These are phyloP conservation scores for Tricharina praecox DNA, from an alignment of 495 filamentous ascomycete genomes.

Conservation along the genomic window DNA sequence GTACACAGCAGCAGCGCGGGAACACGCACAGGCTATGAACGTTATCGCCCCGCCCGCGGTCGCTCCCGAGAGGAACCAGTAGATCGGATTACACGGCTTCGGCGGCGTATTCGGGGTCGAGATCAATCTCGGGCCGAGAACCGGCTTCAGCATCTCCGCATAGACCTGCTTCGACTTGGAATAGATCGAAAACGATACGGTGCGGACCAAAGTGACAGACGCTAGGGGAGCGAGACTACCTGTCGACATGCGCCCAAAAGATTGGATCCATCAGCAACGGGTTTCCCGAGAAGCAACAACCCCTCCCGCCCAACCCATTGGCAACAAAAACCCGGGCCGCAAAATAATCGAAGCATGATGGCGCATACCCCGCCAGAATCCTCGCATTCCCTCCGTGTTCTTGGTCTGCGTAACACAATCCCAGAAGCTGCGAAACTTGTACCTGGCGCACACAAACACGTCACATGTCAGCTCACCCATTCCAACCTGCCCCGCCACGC, in stretches of 20 bases:
- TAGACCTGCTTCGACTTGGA: slow-evolving; percentile 65
- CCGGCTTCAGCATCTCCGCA: slow-evolving; percentile 29
- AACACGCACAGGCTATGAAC: slow-evolving; percentile 61
- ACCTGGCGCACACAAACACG: slow-evolving; percentile 32
- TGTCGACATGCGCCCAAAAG: slow-evolving; percentile 19
- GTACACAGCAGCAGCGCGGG: not conserved
- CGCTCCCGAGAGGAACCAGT: slow-evolving; percentile 44
- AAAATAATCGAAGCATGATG: slow-evolving; percentile 6
- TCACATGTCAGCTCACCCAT: too few species aligned
- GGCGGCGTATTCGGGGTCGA: slow-evolving; percentile 16
- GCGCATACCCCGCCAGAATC: slow-evolving; percentile 58
- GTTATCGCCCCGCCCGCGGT: slow-evolving; percentile 66
- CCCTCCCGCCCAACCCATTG: too few species aligned
- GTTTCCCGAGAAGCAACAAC: not conserved
- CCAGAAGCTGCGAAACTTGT: slow-evolving; percentile 48
- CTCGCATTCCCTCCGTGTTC: slow-evolving; percentile 48
- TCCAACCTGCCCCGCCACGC: not conserved
- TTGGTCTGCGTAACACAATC: slow-evolving; percentile 61
- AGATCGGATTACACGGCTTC: slow-evolving; percentile 21
- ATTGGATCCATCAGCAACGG: slow-evolving; percentile 2
- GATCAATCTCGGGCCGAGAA: slow-evolving; percentile 17
- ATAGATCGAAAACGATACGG: slow-evolving; percentile 87
- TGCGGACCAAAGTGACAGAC: slow-evolving; percentile 77
- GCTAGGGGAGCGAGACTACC: slow-evolving; percentile 64
- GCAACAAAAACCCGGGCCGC: slow-evolving; percentile 3